Conservation (phyloP, 1,284 basidiomycete species). For the Trichosporon ovoides region DNA sequence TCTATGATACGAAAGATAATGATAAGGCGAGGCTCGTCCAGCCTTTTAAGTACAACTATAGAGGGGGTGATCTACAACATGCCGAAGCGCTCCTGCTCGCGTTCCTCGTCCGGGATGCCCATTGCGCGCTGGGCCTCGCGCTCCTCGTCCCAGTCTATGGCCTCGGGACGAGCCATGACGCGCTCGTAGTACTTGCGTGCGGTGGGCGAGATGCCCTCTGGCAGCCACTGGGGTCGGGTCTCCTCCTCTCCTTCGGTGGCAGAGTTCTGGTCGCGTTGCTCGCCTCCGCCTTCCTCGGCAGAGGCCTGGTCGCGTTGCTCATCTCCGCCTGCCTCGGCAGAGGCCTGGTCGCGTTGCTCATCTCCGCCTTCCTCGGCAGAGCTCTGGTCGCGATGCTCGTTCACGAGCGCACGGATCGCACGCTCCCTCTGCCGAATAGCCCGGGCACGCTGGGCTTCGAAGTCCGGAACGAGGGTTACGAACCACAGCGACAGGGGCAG, state of each 20-base stretch:
- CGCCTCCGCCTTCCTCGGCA: no score
- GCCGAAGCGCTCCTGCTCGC: neutral
- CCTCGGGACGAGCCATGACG: slow-evolving; percentile 31
- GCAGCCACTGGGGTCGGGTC: slow-evolving; percentile 16
- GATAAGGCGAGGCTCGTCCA: no score
- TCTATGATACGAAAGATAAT: neutral
- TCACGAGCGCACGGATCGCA: slow-evolving; percentile 34
- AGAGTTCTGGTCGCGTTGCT: neutral
- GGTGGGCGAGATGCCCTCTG: slow-evolving; percentile 24
- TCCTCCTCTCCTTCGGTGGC: neutral
- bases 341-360: no score
- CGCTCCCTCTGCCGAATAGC: slow-evolving; percentile 37
- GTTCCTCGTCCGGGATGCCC: slow-evolving; percentile 34
- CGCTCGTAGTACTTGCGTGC: slow-evolving; percentile 36
- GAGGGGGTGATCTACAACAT: neutral
- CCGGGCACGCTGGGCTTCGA: slow-evolving; percentile 32
- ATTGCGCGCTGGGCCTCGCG: slow-evolving; percentile 40
- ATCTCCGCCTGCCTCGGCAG: slow-evolving; percentile 2
- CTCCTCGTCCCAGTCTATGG: slow-evolving; percentile 48
- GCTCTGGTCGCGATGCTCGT: neutral
- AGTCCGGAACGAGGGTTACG: slow-evolving; percentile 40
- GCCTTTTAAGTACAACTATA: no score
- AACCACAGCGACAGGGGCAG: slow-evolving; percentile 41
- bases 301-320: no score
- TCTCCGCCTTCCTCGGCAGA: no score